Evolutionary conservation across 2,329 filamentous ascomycete genomes (phyloP).

Genomic region (Zymoseptoria pseudotritici): DNA sequence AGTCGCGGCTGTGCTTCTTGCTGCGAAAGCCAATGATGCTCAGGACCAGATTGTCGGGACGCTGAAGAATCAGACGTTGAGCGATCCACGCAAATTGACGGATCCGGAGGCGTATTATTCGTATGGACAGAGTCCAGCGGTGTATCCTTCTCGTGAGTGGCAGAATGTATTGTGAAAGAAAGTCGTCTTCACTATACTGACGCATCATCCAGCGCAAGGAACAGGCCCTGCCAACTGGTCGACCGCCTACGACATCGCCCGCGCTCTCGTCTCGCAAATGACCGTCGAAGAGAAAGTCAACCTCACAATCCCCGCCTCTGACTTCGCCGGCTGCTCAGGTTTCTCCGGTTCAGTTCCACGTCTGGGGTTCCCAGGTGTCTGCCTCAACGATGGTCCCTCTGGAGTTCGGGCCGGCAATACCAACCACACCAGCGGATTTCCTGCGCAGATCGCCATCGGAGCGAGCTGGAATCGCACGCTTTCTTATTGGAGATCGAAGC

Average conservation of each 20-base stretch:
- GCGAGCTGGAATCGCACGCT: slow-evolving; percentile 33
- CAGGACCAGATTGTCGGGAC: slow-evolving; percentile 5
- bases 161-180: not conserved
- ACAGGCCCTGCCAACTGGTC: slow-evolving; percentile 28
- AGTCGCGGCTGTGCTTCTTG: slow-evolving; percentile 8
- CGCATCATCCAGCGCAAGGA: slow-evolving; percentile 7
- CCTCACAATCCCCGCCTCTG: slow-evolving; percentile 27
- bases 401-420: slow-evolving; percentile 49
- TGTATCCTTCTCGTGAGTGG: slow-evolving; percentile 24
- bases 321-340: slow-evolving; percentile 38
- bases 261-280: slow-evolving; percentile 32
- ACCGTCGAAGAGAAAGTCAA: slow-evolving; percentile 34
- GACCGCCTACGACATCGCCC: slow-evolving; percentile 35
- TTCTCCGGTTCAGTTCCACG: slow-evolving; percentile 43
- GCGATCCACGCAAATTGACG: slow-evolving; percentile 5
- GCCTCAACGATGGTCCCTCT: slow-evolving; percentile 34
- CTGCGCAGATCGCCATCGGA: slow-evolving; percentile 30
- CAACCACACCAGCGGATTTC: slow-evolving; percentile 31
- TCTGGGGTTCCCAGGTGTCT: slow-evolving; percentile 35
- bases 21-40: slow-evolving; percentile 7
- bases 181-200: not conserved
- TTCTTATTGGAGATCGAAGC: slow-evolving; percentile 24
- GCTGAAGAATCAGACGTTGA: slow-evolving; percentile 3
- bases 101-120: slow-evolving; percentile 23
- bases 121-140: slow-evolving; percentile 24